A percentile compares a stretch with the other conserved stretches of the same genome.
phyloP scores from a whole-genome alignment of 768 basidiomycete species.

The Pholiota conissans region DNA sequence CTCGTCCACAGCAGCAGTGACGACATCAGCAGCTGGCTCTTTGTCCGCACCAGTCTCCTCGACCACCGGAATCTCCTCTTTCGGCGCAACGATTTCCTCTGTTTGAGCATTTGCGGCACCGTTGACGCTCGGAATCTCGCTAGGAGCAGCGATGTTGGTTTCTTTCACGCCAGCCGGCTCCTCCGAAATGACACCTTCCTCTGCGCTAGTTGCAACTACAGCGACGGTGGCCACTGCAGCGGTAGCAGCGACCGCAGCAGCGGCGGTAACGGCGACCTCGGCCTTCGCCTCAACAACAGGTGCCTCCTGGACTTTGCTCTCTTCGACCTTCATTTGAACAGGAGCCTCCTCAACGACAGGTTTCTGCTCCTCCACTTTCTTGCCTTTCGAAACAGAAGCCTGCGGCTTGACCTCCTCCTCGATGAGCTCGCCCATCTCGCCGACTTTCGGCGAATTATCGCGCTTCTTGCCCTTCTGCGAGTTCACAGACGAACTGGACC shows the following conservation, averaged over 20 bases:
- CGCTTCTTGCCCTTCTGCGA: conserved; percentile 37
- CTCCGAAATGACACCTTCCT: neutral
- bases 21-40: neutral
- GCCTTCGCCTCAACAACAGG: neutral
- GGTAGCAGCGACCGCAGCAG: conserved; percentile 20
- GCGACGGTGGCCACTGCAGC: conserved; percentile 22
- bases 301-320: neutral
- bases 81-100: neutral
- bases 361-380: conserved; percentile 17
- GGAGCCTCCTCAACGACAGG: neutral
- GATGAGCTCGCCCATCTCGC: conserved; percentile 73
- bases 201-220: conserved; percentile 10
- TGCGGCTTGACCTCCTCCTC: conserved; percentile 29
- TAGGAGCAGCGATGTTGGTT: neutral
- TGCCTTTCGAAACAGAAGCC: conserved; percentile 15
- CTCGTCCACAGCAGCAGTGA: neutral
- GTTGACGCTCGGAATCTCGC: conserved; percentile 4
- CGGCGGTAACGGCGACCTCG: conserved; percentile 12
- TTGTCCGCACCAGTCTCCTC: conserved; percentile 3
- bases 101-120: conserved; percentile 5
- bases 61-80: neutral
- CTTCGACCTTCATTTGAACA: neutral
- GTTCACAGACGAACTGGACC: conserved; percentile 28
- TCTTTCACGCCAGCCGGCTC: neutral
- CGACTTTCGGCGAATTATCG: conserved; percentile 41